Base-by-base conservation (phyloP, 352 stramenopile genomes). In the Globisporangium irregulare region DNA sequence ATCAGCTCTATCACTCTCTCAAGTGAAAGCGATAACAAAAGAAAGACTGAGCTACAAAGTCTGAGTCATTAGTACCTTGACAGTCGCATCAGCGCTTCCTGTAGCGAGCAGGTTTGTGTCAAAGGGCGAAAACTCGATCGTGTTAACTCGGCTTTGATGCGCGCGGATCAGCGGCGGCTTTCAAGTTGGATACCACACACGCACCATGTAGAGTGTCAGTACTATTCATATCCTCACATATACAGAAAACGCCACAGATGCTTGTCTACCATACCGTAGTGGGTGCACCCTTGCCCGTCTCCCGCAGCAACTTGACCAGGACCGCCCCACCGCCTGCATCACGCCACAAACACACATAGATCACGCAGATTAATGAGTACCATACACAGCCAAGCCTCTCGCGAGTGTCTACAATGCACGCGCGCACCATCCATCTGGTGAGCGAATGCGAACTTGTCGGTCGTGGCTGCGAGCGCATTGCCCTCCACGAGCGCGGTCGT, bases 71-170 rank as follows among this genome's bases (percentile, higher is more conserved):
- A 18, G 22, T 29, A 84, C 80, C 62, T 86, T 88, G 59, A 86
- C 73, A 8, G 76, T 80, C 27, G 74, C 64, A 54, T 90, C 80
- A 25, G 80, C 85, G 34, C 82, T 86, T 0, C 73, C 84, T 0
- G 87, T 89, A 12, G 87, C 65, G 60, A 95, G 74, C 2, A 92
- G 46, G 9, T 79, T 64, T 1, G 69, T 18, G 29, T 87, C 73
- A 50, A 91, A 87, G 1, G 85, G 82, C 2, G 77, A 81, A 65
- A 92, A 93, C 27, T 67, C 77, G 60, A 94, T 68, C 27, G 82
- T 74, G 59, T 89, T 91, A 22, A 93, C 76, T 29, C 77, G 77
- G n/a, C 73, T 74, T 4, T 76, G 72, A 59, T 94, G 87, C 27
- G 79, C 87, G 50, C 79, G 79, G 18, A 94, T 69, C 10, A 94